Percentiles rank a stretch among this genome's conserved stretches.
phyloP scores from a whole-genome alignment of 768 basidiomycete species.

The Pleurotus sapidus region DNA sequence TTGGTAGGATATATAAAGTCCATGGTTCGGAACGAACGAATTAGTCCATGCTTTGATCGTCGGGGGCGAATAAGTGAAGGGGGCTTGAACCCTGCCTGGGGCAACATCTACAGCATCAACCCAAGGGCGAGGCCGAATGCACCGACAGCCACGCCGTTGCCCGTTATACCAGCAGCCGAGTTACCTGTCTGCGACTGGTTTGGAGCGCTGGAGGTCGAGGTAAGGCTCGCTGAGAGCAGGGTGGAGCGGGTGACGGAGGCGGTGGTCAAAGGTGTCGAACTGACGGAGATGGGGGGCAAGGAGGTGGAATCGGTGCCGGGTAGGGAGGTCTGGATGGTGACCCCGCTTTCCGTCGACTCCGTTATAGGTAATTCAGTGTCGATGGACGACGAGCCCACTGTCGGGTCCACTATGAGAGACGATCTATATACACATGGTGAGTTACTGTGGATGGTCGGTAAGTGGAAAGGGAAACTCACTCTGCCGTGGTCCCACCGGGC shows the following conservation, averaged over 20 bases:
- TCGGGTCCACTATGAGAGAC: not conserved
- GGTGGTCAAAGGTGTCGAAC: not conserved
- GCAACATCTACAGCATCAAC: not conserved
- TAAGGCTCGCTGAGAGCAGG: not conserved
- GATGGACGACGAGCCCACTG: not conserved
- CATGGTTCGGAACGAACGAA: too few species aligned
- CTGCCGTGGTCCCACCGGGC: not conserved
- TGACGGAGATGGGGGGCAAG: not conserved
- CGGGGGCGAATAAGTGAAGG: too few species aligned
- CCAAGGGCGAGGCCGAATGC: conserved; percentile 3
- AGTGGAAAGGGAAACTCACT: not conserved
- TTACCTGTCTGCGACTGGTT: not conserved
- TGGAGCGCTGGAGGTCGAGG: not conserved
- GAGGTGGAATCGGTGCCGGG: not conserved
- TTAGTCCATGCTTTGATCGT: too few species aligned
- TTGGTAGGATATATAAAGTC: too few species aligned
- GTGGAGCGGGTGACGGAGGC: not conserved
- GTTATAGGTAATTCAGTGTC: not conserved
- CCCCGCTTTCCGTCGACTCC: not conserved
- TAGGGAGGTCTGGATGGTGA: conserved; percentile 2
- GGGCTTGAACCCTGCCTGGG: too few species aligned
- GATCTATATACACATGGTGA: not conserved
- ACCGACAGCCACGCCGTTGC: not conserved
- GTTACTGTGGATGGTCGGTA: not conserved
- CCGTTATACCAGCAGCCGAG: not conserved